Base-by-base conservation (phyloP, 2,329 filamentous ascomycete species). In the Penicillium sp. region DNA sequence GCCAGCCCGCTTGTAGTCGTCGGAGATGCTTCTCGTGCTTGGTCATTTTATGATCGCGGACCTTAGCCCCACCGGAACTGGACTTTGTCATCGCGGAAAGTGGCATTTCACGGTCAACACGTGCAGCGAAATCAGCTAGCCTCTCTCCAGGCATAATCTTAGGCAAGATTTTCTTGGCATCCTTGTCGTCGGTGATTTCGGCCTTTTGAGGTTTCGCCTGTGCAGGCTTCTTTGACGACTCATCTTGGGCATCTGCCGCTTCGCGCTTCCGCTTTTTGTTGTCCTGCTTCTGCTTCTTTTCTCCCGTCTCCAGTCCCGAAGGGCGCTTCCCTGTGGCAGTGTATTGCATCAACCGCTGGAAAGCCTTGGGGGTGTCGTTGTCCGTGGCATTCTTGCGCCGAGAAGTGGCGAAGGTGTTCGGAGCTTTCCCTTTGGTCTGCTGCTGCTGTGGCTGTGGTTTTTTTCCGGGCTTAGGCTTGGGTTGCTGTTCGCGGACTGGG, bases 361-460 rank as follows among this genome's bases (percentile, higher is more conserved):
- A 99, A 1, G 90, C 92, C 67, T 92, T 90, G 0, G 95, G 95
- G 1, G 91, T 93, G 78, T 98, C 95, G 74, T 96, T 88, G 42
- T 84, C 76, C 38, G 63, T 55, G 37, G 63, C 66, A 81, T 33
- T 75, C 76, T 75, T 75, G 59, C 42, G 61, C 8, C 68, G 66
- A 16, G 69, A 48, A 65, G 70, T 37, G 74, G 75, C 61, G 78
- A 74, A 78, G 83, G 88, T 78, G 4, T 42, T 37, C 7, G 38
- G 28, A 79, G 80, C 73, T 76, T 82, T 70, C 79, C 85, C 70
- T 66, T 75, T 75, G 60, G 56, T 48, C 65, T 70, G 61, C 62
- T 70, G 63, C 68, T 63, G 63, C 68, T 63, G 59, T 30, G 40
- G 35, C 42, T 61, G 60, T 10, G 64, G 71, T 62, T 71, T 68